Base-by-base conservation (phyloP, 2,329 filamentous ascomycete genomes). In the Apiospora saccharicola region DNA sequence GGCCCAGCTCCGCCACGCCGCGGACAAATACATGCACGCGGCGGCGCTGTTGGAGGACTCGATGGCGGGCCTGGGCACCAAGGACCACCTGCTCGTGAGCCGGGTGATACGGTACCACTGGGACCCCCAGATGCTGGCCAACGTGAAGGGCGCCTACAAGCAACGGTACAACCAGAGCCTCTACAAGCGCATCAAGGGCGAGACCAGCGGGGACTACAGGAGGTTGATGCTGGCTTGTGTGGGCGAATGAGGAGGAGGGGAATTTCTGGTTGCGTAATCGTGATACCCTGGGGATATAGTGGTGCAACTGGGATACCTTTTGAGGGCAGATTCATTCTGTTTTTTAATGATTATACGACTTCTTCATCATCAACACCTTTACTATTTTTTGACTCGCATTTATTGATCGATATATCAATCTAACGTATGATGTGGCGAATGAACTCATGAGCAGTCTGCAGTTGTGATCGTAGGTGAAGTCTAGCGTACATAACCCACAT, bases 31-130 rank as follows among this genome's bases (percentile, higher is more conserved):
- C 72, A 92, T 94, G 87, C 92, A 94, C 75, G 95, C 97, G 77
- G 96, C 95, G 0, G 85, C 88, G 30, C 85, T 94, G 5, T 87
- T 98, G n/a, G 95, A 98, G 80, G 93, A 93, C 19, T 87, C 93
- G 22, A 98, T 98, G 96, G 88, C 90, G 1, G 96, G 96, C 0
- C 78, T 92, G 75, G 96, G 96, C 2, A 98, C 96, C 14, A 96
- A 96, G 81, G 95, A 99, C 74, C 85, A 91, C 44, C 86, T 95
- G 12, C 88, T 98, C 3, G 89, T 97, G 22, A 88, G 91, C 41
- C 88, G 95, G n/a, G 88, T 96, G 4, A 90, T 98, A 1, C 88
- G 94, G 30, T 87, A 90, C 68, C 96, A 98, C 82, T 98, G 96
- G 96, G 90, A 98, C 79, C 87, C 87, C 49, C 87, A 86, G 71